Evolutionary conservation across 768 basidiomycete species (phyloP).

Genomic region (Lactarius hengduanensis): DNA sequence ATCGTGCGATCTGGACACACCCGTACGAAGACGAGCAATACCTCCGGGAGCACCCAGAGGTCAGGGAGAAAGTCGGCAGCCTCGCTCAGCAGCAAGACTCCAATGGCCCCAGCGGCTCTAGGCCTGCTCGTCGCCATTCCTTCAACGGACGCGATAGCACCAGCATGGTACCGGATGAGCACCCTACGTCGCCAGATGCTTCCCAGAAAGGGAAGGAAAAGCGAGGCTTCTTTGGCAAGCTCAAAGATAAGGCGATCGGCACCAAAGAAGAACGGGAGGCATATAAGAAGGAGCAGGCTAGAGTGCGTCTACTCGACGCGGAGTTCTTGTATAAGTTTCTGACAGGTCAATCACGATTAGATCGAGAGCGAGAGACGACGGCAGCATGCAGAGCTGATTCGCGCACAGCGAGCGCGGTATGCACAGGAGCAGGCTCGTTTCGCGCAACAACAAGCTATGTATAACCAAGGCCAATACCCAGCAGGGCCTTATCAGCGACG

Average conservation of each 20-base stretch:
- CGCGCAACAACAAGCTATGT: slow-evolving; percentile 21
- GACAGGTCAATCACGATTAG: slow-evolving; percentile 11
- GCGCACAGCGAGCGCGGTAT: slow-evolving; percentile 10
- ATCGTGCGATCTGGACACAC: slow-evolving; percentile 70
- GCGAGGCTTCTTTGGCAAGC: slow-evolving; percentile 54
- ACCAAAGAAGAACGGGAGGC: slow-evolving; percentile 64
- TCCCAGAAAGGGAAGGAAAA: slow-evolving; percentile 35
- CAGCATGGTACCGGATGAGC: slow-evolving; percentile 29
- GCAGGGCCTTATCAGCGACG: slow-evolving; percentile 10
- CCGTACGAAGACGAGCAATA: slow-evolving; percentile 69
- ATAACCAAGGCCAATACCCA: slow-evolving; percentile 1
- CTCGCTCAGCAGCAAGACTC: background rate
- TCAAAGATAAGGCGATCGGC: slow-evolving; percentile 63
- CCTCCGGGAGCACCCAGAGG: slow-evolving; percentile 53
- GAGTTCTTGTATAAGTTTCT: background rate
- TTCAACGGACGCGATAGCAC: slow-evolving; percentile 24
- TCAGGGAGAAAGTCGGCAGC: slow-evolving; percentile 39
- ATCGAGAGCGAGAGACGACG: slow-evolving; percentile 18
- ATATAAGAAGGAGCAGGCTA: slow-evolving; percentile 36
- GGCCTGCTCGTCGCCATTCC: slow-evolving; percentile 27
- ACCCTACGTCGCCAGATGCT: background rate
- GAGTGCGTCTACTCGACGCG: slow-evolving; percentile 29
- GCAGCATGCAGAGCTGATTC: slow-evolving; percentile 9
- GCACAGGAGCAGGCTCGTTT: slow-evolving; percentile 9
- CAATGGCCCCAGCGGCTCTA: slow-evolving; percentile 1